Evolutionary conservation across 2,329 filamentous ascomycete genomes (phyloP), one percentile per base, ranked within the genome.

Genomic region (Colletotrichum sp.): DNA sequence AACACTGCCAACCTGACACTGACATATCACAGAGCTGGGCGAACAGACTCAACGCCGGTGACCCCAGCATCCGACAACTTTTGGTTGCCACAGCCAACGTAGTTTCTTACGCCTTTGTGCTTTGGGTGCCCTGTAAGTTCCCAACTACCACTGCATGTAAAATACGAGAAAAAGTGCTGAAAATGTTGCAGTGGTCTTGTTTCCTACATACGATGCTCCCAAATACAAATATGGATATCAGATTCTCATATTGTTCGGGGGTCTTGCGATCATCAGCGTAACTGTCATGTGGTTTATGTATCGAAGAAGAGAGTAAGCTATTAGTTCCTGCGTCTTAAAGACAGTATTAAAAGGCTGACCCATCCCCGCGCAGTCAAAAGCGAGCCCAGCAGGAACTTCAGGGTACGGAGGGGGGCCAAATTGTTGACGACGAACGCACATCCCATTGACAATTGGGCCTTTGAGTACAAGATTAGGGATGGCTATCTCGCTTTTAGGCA

Each of bases 201-300:
- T 83, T 66, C 82, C 82, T 9, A 83, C 82, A 0, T 82, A 84
- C 64, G 81, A 84, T 66, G 82, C 83, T 3, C 82, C 83, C 8
- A 78, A 82, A 18, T 84, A 84, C 73, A 80, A 81, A 39, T 83
- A 83, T 55, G 82, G 81, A 2, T 84, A 84, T 63, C 82, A 84
- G 71, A 77, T 83, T 26, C 63, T 83, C 62, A 82, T 83, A n/a
- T 57, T 84, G 8, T 84, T 82, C 63, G 82, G 82, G 15, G 82
- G 81, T 8, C 73, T 84, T 7, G 79, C 80, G 2, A 78, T 82
- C 7, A 32, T 80, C 4, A 70, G 71, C 5, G 71, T 71, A 5
- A 70, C 71, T 7, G 6, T 74, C 1, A 70, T 74, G 71, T 74
- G 71, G 71, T 74, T 60, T 8, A 64, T 74, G 66, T 74, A 74